phyloP scores from a whole-genome alignment of 768 basidiomycete genomes.

The Mycena pura region DNA sequence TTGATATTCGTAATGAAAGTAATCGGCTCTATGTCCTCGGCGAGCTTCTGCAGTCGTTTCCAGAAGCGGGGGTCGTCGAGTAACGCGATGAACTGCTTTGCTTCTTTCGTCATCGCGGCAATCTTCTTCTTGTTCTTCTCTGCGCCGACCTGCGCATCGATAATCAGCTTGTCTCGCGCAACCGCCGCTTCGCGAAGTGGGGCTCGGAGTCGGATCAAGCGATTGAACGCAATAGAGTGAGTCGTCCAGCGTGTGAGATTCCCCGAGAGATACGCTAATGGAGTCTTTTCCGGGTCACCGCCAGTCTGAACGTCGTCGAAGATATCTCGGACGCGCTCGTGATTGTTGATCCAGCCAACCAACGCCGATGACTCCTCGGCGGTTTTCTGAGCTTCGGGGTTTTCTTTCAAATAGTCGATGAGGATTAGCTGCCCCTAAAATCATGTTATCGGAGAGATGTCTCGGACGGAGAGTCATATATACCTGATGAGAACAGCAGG shows the following conservation, averaged over 20 bases:
- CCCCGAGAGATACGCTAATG: slow-evolving; percentile 33
- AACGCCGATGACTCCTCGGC: neutral
- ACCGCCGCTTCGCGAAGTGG: slow-evolving; percentile 30
- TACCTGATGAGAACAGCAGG: neutral
- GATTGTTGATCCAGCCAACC: slow-evolving; percentile 2
- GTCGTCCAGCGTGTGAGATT: slow-evolving; percentile 39
- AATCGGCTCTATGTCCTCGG: slow-evolving; percentile 13
- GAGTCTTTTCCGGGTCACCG: neutral
- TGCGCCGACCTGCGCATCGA: slow-evolving; percentile 35
- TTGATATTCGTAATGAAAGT: slow-evolving; percentile 10
- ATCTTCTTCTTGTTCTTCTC: slow-evolving; percentile 29
- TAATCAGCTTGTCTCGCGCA: slow-evolving; percentile 24
- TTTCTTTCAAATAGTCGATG: neutral
- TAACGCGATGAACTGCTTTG: slow-evolving; percentile 3
- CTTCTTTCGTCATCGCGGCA: neutral
- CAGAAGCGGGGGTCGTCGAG: slow-evolving; percentile 7
- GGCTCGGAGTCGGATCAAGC: slow-evolving; percentile 30
- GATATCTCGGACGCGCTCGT: slow-evolving; percentile 2
- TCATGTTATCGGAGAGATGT: no score
- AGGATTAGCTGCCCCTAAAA: neutral
- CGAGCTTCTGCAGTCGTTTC: slow-evolving; percentile 1
- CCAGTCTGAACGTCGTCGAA: slow-evolving; percentile 1
- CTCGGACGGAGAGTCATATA: no score
- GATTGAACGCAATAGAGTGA: slow-evolving; percentile 33
- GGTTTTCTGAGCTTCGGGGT: neutral